Conservation (phyloP, 345 rosid genomes). For the Citrus reticulata region DNA sequence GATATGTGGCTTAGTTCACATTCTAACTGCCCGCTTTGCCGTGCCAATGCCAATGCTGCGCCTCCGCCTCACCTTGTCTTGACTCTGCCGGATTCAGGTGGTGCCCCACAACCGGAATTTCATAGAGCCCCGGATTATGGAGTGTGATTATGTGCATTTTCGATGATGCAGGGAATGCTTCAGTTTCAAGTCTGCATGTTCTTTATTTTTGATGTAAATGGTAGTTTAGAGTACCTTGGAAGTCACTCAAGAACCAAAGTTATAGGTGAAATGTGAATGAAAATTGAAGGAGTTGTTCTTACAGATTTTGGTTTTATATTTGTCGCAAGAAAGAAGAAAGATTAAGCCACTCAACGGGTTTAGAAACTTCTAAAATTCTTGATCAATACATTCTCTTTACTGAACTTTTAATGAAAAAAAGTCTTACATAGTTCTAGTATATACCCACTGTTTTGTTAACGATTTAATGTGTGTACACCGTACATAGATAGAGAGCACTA, state of each 20-base stretch:
- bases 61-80: conserved; percentile 7
- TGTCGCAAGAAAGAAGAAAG: too few species aligned
- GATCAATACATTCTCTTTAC: too few species aligned
- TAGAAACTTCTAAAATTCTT: too few species aligned
- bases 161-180: background rate
- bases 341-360: too few species aligned
- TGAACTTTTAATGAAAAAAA: too few species aligned
- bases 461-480: too few species aligned
- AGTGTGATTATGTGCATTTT: background rate
- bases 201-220: too few species aligned
- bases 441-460: too few species aligned
- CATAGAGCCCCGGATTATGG: background rate
- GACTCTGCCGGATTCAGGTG: conserved; percentile 15
- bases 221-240: background rate
- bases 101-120: background rate
- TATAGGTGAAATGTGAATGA: background rate
- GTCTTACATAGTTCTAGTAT: too few species aligned
- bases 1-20: conserved; percentile 50
- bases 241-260: background rate
- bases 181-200: background rate
- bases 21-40: conserved; percentile 50
- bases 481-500: too few species aligned
- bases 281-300: background rate
- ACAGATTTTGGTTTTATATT: too few species aligned
- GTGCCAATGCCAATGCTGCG: conserved; percentile 16